Evolutionary conservation across 768 basidiomycete genomes (phyloP), one percentile per base, ranked within the genome.

Genomic region (Asterophora parasitica): DNA sequence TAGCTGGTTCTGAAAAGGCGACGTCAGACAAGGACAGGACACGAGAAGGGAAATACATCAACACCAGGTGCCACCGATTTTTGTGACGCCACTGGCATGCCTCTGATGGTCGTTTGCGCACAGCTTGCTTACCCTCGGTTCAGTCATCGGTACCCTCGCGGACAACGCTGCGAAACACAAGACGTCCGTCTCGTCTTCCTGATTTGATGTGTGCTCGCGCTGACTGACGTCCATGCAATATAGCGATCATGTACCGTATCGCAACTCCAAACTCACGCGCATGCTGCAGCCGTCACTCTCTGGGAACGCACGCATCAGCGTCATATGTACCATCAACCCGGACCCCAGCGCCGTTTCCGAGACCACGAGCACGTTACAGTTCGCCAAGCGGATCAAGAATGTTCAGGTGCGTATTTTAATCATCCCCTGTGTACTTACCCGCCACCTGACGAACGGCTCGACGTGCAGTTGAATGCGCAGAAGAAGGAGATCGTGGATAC

Each of bases 1-100:
- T 99, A 9, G 96, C 96, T 42, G 96, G 96, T 3, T 95, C 92
- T 0, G 96, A 99, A 63, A 92, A 86, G 62, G 95, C 94, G 0
- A 97, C 94, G 0, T 89, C 88, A 1, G 92, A 94, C 65, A 95
- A 94, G 63, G 93, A 97, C 49, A 74, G 96, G 37, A 92, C 92
- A n/a, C 78, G 87, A 37, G 96, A 99, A 65, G 96, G 95, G 10
- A 91, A 88, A 61, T 95, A 93, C 61, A 99, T 98, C 68, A 99
- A 99, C 59, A 90, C 88, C 3, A 87, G 85, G 85, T 83, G 19
- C 30, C 30, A 31, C 36, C 0, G 7, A 28, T 28, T 34, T 32
- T 36, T 48, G 8, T 30, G 19, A 26, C 17, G 19, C 9, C 15
- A 17, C 41, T 10, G n/a, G 34, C 30, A 2, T 26, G 44, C 50